phyloP scores from a whole-genome alignment of 257 asterid species.

The Lithospermum erythrorhizon region DNA sequence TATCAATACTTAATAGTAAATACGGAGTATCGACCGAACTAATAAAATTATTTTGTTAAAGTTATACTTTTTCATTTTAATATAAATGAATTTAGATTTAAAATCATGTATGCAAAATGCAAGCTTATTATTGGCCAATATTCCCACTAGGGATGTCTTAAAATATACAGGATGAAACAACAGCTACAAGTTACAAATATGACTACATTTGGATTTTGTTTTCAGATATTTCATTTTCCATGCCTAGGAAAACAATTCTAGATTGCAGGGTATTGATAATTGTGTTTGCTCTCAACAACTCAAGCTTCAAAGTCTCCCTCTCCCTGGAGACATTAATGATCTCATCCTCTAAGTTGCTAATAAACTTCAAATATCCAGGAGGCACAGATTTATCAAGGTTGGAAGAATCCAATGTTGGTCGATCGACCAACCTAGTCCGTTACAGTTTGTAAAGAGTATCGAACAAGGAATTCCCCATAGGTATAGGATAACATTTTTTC shows the following conservation, averaged over 20 bases:
- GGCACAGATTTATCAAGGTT: slow-evolving; percentile 90
- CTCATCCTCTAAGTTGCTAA: slow-evolving; percentile 76
- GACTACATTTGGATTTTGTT: slow-evolving; percentile 1
- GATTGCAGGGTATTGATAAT: slow-evolving; percentile 88
- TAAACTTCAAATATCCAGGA: slow-evolving; percentile 81
- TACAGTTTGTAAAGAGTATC: too few relatives aligned
- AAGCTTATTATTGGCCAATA: too few relatives aligned
- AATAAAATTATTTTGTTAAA: too few relatives aligned
- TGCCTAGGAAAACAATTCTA: slow-evolving; percentile 43
- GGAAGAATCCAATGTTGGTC: slow-evolving; percentile 63
- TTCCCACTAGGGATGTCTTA: slow-evolving; percentile 9
- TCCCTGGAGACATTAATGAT: slow-evolving; percentile 78
- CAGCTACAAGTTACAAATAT: slow-evolving; percentile 15
- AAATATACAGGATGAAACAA: slow-evolving; percentile 12
- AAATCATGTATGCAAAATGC: too few relatives aligned
- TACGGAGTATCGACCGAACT: too few relatives aligned
- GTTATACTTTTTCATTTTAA: too few relatives aligned
- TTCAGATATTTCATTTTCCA: slow-evolving; percentile 59
- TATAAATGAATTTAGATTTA: too few relatives aligned
- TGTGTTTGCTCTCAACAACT: slow-evolving; percentile 90
- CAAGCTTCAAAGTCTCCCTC: slow-evolving; percentile 79
- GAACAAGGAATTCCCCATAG: slow-evolving; percentile 54
- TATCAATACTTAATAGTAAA: too few relatives aligned
- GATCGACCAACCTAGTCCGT: slow-evolving; percentile 2
- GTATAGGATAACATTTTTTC: slow-evolving; percentile 49